These are phyloP conservation scores for Triticum dicoccoides DNA, from an alignment of 176 grass and related monocot genomes.

Conservation along the genomic window DNA sequence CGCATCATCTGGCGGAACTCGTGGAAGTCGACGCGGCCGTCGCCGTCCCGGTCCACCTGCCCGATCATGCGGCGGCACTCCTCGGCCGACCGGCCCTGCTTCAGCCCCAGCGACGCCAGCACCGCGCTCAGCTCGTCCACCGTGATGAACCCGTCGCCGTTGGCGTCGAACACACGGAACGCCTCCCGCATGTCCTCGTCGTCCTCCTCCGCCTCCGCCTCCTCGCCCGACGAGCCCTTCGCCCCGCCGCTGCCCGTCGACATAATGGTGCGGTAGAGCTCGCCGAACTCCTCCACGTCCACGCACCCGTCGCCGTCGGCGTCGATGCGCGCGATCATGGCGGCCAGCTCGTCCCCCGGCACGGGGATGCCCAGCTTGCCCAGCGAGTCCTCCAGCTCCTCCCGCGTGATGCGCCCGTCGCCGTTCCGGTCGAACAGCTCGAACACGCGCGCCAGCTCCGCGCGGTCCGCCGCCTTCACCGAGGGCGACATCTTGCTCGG, in stretches of 20 bases:
- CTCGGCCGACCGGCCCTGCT: slow-evolving; percentile 59
- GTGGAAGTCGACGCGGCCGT: slow-evolving; percentile 71
- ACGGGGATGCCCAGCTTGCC: slow-evolving; percentile 60
- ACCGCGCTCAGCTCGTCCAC: slow-evolving; percentile 69
- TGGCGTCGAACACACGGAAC: slow-evolving; percentile 80
- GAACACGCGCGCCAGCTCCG: slow-evolving; percentile 64
- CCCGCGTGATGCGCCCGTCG: slow-evolving; percentile 66
- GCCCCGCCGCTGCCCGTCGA: background rate
- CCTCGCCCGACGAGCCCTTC: background rate
- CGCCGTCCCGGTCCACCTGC: slow-evolving; percentile 67
- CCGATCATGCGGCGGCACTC: slow-evolving; percentile 77
- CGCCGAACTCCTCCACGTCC: slow-evolving; percentile 72
- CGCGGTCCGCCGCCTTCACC: background rate
- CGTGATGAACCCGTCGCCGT: slow-evolving; percentile 81
- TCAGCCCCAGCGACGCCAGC: slow-evolving; percentile 70
- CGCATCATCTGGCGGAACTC: slow-evolving; percentile 88
- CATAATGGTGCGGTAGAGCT: slow-evolving; percentile 63
- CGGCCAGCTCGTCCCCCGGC: slow-evolving; percentile 46
- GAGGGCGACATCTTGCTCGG: slow-evolving; percentile 32
- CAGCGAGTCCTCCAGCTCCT: slow-evolving; percentile 74
- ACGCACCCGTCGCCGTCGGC: slow-evolving; percentile 71
- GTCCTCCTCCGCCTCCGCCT: background rate
- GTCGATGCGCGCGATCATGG: slow-evolving; percentile 75
- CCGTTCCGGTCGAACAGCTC: slow-evolving; percentile 74
- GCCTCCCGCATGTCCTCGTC: slow-evolving; percentile 73